Percentiles rank a stretch among this genome's conserved stretches.
These are phyloP conservation scores for Hamigera avellanea DNA, from an alignment of 495 filamentous ascomycete genomes.

Conservation along the genomic window DNA sequence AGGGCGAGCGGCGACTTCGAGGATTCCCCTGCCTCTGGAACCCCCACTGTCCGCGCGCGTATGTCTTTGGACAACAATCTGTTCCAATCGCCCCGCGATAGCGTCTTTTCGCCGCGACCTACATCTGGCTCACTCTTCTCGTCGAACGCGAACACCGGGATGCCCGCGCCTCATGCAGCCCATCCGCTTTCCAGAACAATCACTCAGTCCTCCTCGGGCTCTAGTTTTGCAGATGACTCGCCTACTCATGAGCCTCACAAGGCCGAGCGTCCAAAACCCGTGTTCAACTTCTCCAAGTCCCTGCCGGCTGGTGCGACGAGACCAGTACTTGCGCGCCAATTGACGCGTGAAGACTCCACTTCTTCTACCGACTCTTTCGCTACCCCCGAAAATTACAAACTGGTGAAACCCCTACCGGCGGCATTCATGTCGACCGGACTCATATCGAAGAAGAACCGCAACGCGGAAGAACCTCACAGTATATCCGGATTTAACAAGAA, in stretches of 20 bases:
- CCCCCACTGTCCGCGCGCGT: slow-evolving; percentile 47
- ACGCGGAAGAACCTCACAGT: slow-evolving; percentile 39
- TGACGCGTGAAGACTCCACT: slow-evolving; percentile 31
- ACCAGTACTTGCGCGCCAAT: slow-evolving; percentile 26
- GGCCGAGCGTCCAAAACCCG: slow-evolving; percentile 34
- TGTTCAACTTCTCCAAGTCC: slow-evolving; percentile 69
- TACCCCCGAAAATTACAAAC: slow-evolving; percentile 76
- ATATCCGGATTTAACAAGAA: slow-evolving; percentile 32
- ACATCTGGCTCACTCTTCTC: slow-evolving; percentile 23
- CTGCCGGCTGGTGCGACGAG: slow-evolving; percentile 57
- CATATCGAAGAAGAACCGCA: slow-evolving; percentile 73
- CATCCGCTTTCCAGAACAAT: slow-evolving; percentile 81
- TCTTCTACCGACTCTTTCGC: slow-evolving; percentile 47
- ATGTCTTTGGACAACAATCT: slow-evolving; percentile 66
- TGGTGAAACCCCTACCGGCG: slow-evolving; percentile 68
- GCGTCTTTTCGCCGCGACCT: slow-evolving; percentile 42
- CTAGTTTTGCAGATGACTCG: slow-evolving; percentile 64
- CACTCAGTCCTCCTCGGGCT: slow-evolving; percentile 72
- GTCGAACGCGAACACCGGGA: slow-evolving; percentile 4
- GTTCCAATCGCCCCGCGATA: slow-evolving; percentile 47
- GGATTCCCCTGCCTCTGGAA: slow-evolving; percentile 17
- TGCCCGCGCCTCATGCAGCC: slow-evolving; percentile 28
- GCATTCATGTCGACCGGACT: slow-evolving; percentile 92
- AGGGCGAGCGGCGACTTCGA: slow-evolving; percentile 23
- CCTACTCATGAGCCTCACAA: slow-evolving; percentile 56